Evolutionary conservation across 345 rosid species (phyloP).

Genomic region (Gossypium ekmanianum): DNA sequence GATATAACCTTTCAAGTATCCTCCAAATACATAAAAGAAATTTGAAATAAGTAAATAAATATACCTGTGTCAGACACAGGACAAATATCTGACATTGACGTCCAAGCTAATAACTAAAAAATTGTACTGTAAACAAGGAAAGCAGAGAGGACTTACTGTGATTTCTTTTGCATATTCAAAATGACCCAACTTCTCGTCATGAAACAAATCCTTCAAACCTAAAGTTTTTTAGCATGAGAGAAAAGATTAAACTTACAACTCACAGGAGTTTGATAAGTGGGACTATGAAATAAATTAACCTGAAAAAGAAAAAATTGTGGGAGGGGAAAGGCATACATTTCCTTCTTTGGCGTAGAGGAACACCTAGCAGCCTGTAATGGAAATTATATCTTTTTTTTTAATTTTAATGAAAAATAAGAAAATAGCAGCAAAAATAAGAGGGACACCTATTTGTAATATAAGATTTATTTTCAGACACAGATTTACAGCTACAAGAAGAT

Average conservation of each 20-base stretch:
- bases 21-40: not conserved
- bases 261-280: not conserved
- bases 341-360: conserved; percentile 66
- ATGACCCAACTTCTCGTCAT: conserved; percentile 57
- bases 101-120: conserved; percentile 9
- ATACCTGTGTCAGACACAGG: not conserved
- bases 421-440: not conserved
- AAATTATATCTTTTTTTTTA: conserved; percentile 6
- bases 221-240: conserved; percentile 14
- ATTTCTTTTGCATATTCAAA: conserved; percentile 67
- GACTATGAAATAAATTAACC: conserved; percentile 5
- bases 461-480: not conserved
- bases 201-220: conserved; percentile 66
- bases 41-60: not conserved
- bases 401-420: not conserved
- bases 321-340: conserved; percentile 37
- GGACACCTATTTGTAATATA: not conserved
- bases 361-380: conserved; percentile 56
- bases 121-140: not conserved
- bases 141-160: conserved; percentile 39
- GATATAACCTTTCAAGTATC: not conserved
- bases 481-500: not conserved
- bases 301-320: not conserved
- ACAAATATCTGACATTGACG: not conserved
- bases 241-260: conserved; percentile 4